Percentiles rank a stretch among this genome's conserved stretches.
Conservation (phyloP, 2,329 filamentous ascomycete genomes). For the Teratosphaeria nubilosa region DNA sequence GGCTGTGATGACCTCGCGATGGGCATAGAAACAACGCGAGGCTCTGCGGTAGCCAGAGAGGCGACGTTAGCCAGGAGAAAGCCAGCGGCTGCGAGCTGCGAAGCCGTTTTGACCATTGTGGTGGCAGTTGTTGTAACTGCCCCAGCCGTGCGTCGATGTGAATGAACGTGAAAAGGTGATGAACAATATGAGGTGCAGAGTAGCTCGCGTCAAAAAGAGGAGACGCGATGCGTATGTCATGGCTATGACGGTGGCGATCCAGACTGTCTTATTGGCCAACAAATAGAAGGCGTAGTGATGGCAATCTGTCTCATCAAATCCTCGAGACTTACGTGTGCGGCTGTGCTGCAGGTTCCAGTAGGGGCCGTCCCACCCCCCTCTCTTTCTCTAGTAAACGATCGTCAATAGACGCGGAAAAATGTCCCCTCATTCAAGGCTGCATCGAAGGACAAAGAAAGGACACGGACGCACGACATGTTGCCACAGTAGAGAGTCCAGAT, state of each 20-base stretch:
- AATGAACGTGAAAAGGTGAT: background rate
- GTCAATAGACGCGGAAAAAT: background rate
- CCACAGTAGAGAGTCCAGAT: background rate
- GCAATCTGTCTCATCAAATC: background rate
- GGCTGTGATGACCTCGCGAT: background rate
- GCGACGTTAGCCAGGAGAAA: background rate
- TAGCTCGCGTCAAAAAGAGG: background rate
- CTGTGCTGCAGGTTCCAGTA: background rate
- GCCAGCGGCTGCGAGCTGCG: background rate
- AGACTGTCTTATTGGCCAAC: background rate
- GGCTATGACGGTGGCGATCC: background rate
- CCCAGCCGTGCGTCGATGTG: background rate
- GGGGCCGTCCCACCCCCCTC: background rate
- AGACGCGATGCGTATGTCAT: background rate
- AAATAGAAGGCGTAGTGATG: background rate
- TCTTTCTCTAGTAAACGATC: background rate
- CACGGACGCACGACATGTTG: background rate
- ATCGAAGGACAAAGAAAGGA: background rate
- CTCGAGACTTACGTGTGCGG: background rate
- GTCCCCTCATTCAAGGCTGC: background rate
- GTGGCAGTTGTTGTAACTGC: background rate
- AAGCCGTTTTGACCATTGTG: background rate
- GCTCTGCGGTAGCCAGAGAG: background rate
- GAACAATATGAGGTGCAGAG: background rate
- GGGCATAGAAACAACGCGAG: background rate